Evolutionary conservation across 2,329 filamentous ascomycete species (phyloP), one percentile per base, ranked within the genome.

Genomic region (Talaromyces marneffei): DNA sequence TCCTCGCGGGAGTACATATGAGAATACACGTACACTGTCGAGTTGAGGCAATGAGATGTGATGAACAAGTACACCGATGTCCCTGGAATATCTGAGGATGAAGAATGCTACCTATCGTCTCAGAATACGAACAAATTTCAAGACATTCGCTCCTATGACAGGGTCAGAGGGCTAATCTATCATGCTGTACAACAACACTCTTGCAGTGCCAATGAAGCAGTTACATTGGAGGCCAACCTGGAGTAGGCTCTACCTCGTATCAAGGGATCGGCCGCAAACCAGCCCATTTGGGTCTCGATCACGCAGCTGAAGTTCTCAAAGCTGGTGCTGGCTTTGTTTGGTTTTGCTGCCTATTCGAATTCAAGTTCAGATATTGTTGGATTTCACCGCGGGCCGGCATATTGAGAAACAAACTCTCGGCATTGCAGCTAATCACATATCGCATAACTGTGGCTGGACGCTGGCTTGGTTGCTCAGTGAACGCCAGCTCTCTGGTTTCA

Each of bases 391-490:
- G 18, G 35, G 10, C 48, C n/a, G n/a, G n/a, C n/a, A n/a, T n/a
- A 9, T 33, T 20, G 9, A 35, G n/a, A 35, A 23, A 33, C 48
- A n/a, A 33, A 5, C 3, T 33, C 10, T 23, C 29, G 35, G 27
- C 18, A 35, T 23, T 27, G 71, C 74, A 57, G 79, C 77, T 0
- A 72, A 70, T 3, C 70, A 78, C 63, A 79, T 77, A 62, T 79
- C 79, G 4, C 78, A 82, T 57, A 46, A 14, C 29, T 57, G 40
- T 57, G 55, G 40, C 55, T 25, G 39, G 37, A 57, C 10, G 16
- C 29, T 57, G 40, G 40, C 55, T 57, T 48, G 40, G 55, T 46
- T 57, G 55, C 54, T 77, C 78, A 37, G 78, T 82, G 20, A 52
- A 33, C 18, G 29, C 48, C 12, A 18, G 25, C 46, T 52, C n/a